Base-by-base conservation (phyloP, 371 early-diverging fungal genomes). In the Actinomucor elegans region DNA sequence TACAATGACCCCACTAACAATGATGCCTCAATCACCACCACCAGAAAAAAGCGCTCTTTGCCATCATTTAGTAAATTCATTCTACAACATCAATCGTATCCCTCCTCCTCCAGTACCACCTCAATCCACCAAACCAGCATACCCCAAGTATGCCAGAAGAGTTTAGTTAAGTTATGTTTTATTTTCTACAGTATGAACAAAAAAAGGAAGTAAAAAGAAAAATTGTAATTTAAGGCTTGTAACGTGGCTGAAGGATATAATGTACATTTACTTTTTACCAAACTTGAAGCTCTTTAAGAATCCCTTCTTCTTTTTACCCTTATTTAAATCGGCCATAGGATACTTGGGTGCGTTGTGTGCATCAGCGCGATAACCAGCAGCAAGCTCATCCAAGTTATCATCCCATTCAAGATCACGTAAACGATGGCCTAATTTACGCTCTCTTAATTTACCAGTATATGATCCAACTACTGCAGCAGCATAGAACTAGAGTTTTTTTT, bases 351-450 rank as follows among this genome's bases (percentile, higher is more conserved):
- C 77, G 46, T 58, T 68, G n/a, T 44, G 48, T 11, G 67, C 66
- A 59, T 76, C 77, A 3, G 53, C 53, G 4, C 73, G 64, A 55
- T 76, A 76, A 28, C 63, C 57, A 2, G 69, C 55, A 0, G 71
- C 65, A 17, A 76, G 49, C 23, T 71, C 73, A 37, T 64, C 71
- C 27, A 76, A 34, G 29, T 68, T 73, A 33, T 71, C 71, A 43
- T 73, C 73, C 77, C 77, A 76, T 48, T 76, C 77, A 12, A 67
- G 57, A 53, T 76, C 77, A 17, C 73, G 66, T 42, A 76, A 47
- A 48, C 77, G 77, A 55, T 76, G 77, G 31, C 77, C 77, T n/a
- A 70, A 52, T 43, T 61, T 70, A 40, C 69, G 65, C 34, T 76
- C 77, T 35, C 73, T 58, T 24, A 76, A 53, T 28, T 67, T 67